phyloP scores from a whole-genome alignment of 345 rosid genomes.

The Eucalyptus viminalis region DNA sequence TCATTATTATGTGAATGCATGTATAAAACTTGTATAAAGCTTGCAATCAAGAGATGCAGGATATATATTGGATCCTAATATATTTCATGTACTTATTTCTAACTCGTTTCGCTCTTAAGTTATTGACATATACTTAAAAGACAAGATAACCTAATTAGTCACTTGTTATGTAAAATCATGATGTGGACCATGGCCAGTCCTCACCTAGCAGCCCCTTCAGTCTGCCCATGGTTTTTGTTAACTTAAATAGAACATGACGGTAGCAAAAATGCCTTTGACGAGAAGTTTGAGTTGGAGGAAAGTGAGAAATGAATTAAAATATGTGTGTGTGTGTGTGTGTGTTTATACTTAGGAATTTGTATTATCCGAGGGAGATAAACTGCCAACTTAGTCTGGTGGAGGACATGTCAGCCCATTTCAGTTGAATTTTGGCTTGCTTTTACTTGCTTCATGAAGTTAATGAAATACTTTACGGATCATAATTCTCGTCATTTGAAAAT shows the following conservation, averaged over 20 bases:
- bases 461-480: not conserved
- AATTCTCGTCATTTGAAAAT: not conserved
- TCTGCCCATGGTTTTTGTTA: not conserved
- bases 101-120: not conserved
- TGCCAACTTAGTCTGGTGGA: not conserved
- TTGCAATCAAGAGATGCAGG: not conserved
- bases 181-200: not conserved
- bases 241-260: not conserved
- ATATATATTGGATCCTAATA: too few relatives aligned
- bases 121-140: not conserved
- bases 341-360: not conserved
- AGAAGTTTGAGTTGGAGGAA: not conserved
- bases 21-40: not conserved
- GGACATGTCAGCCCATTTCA: not conserved
- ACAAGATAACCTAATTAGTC: not conserved
- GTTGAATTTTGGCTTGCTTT: not conserved
- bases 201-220: not conserved
- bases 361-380: not conserved
- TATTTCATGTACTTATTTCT: not conserved
- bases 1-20: not conserved
- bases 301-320: not conserved
- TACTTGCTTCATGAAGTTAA: not conserved
- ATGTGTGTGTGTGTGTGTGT: not conserved
- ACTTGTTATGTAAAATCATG: not conserved
- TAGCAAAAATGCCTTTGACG: not conserved